Percentiles rank a stretch among this genome's conserved stretches.
Conservation (phyloP, 805 yeast species). For the Saccharomycopsis amapae region DNA sequence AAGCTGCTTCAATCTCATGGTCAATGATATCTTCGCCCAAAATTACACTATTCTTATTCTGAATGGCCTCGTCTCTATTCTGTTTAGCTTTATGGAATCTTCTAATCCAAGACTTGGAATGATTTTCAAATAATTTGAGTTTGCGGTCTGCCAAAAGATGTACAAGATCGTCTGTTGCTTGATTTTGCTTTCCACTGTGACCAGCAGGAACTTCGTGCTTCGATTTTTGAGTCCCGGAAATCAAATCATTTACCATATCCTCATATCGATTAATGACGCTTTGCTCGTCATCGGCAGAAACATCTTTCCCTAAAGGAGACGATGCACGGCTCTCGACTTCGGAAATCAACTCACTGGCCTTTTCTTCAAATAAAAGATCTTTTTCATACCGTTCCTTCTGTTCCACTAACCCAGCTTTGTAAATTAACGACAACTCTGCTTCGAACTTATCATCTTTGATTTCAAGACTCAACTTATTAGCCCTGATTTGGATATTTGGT, state of each 20-base stretch:
- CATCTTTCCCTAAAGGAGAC: background rate
- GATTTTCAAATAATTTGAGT: conserved; percentile 27
- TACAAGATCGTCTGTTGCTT: background rate
- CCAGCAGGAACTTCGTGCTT: too few relatives aligned
- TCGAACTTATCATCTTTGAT: conserved; percentile 65
- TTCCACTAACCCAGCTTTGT: conserved; percentile 50
- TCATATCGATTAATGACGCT: too few relatives aligned
- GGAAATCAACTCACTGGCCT: background rate
- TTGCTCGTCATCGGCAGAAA: too few relatives aligned
- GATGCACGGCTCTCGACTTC: background rate
- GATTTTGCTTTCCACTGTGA: too few relatives aligned
- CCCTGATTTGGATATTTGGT: conserved; percentile 37
- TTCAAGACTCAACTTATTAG: conserved; percentile 38
- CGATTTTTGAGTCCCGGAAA: too few relatives aligned
- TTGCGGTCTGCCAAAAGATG: conserved; percentile 27
- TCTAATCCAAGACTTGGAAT: conserved; percentile 37
- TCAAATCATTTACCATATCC: too few relatives aligned
- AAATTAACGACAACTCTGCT: conserved; percentile 48
- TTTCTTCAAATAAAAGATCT: conserved; percentile 26
- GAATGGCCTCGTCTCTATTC: background rate
- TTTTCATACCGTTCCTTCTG: conserved; percentile 44
- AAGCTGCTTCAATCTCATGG: background rate
- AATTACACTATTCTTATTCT: background rate
- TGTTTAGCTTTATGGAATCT: conserved; percentile 28
- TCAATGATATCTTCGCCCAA: conserved; percentile 10